phyloP scores from a whole-genome alignment of 2,329 filamentous ascomycete species.

The Scopulariopsis brevicaulis region DNA sequence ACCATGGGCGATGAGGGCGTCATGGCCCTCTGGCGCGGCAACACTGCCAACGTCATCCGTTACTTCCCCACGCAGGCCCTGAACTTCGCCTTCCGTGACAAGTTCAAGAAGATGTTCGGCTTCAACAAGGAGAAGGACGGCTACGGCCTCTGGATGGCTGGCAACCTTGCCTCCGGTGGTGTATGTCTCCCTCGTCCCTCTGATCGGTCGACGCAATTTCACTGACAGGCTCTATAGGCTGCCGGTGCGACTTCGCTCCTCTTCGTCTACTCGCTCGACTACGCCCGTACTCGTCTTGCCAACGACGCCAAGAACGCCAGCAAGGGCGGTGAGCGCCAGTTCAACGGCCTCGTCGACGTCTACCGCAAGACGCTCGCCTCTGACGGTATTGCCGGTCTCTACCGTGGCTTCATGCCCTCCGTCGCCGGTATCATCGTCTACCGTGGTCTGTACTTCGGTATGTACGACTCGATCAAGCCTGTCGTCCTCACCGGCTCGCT shows the following conservation, averaged over 20 bases:
- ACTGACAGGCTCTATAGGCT: constrained; percentile 39
- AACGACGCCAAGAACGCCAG: constrained; percentile 99
- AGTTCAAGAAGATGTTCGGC: constrained; percentile 99
- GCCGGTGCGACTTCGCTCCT: constrained; percentile 99
- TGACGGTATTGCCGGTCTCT: constrained; percentile 98
- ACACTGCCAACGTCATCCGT: constrained; percentile 99
- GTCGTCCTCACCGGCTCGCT: constrained; percentile 85
- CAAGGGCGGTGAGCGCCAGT: constrained; percentile 94
- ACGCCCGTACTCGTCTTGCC: constrained; percentile 99
- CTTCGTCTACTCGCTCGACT: constrained; percentile 99
- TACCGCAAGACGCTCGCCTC: constrained; percentile 99
- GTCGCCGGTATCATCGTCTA: constrained; percentile 99
- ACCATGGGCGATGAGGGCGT: constrained; percentile 87
- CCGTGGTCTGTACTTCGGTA: constrained; percentile 99
- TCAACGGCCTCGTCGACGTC: constrained; percentile 99
- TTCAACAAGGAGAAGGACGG: constrained; percentile 99
- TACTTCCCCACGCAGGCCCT: constrained; percentile 99
- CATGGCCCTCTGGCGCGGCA: constrained; percentile 95
- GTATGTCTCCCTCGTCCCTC: constrained; percentile 43
- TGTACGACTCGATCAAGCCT: constrained; percentile 99
- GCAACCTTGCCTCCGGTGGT: constrained; percentile 99
- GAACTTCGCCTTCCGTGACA: constrained; percentile 99
- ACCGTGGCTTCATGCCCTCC: constrained; percentile 99
- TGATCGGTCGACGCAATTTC: neutral
- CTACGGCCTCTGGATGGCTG: constrained; percentile 97